Percentiles rank a stretch among this genome's conserved stretches.
These are phyloP conservation scores for Penicillium tannophilum DNA, from an alignment of 495 filamentous ascomycete species.

Conservation along the genomic window DNA sequence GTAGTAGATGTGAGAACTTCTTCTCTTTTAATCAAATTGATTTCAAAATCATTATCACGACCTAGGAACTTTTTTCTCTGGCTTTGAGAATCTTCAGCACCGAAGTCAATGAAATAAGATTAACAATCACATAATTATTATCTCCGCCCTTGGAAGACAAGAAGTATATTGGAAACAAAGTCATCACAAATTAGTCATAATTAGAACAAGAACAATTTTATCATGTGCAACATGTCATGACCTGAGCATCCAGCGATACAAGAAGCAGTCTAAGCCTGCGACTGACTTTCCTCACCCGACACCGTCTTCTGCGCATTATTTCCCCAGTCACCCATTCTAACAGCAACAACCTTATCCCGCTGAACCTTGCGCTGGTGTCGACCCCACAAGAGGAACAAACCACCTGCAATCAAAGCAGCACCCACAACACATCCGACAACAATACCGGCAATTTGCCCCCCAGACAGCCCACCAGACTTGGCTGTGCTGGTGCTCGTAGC, in stretches of 20 bases:
- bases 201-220: background rate
- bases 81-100: no score
- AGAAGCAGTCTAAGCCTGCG: background rate
- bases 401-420: slow-evolving; percentile 20
- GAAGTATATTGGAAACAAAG: background rate
- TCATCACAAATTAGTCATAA: background rate
- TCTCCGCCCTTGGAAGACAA: no score
- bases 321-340: slow-evolving; percentile 6
- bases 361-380: slow-evolving; percentile 14
- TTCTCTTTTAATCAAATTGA: no score
- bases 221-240: no score
- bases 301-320: slow-evolving; percentile 6
- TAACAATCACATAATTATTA: no score
- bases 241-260: no score
- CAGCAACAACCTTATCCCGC: slow-evolving; percentile 13
- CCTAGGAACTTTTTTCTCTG: no score
- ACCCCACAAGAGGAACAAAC: slow-evolving; percentile 16
- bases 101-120: no score
- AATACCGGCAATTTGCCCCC: slow-evolving; percentile 49
- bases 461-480: slow-evolving; percentile 31
- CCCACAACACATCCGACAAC: slow-evolving; percentile 49
- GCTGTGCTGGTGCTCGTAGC: background rate
- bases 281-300: background rate
- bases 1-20: no score
- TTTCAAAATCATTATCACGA: no score